These are phyloP conservation scores for Fonsecaea pugnacius DNA, from an alignment of 2,329 filamentous ascomycete species.

Conservation along the genomic window DNA sequence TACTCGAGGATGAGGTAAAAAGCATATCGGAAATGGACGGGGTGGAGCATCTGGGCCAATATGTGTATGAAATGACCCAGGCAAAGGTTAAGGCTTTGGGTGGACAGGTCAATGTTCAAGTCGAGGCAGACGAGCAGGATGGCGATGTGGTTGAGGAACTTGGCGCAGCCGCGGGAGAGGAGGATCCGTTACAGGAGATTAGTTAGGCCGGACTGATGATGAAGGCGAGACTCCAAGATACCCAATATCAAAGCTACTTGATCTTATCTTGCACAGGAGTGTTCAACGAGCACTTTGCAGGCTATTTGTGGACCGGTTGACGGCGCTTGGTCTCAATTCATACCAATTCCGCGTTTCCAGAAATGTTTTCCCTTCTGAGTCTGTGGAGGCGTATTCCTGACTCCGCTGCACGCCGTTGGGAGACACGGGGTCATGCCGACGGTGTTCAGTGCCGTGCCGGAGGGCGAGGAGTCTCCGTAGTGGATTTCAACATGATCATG, in stretches of 20 bases:
- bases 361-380: no score
- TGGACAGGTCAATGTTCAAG: constrained; percentile 45
- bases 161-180: constrained; percentile 42
- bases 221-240: background rate
- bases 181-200: constrained; percentile 32
- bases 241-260: background rate
- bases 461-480: no score
- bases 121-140: constrained; percentile 41
- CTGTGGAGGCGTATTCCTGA: no score
- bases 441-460: no score
- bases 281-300: no score
- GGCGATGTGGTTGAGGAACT: constrained; percentile 45
- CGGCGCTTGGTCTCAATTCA: no score
- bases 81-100: constrained; percentile 66
- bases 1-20: constrained; percentile 20
- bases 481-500: no score
- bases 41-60: constrained; percentile 92
- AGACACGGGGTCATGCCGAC: no score
- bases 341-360: no score
- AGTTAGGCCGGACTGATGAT: background rate
- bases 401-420: no score
- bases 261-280: no score
- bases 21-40: constrained; percentile 74
- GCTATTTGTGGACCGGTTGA: no score
- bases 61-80: constrained; percentile 94